phyloP scores from a whole-genome alignment of 73 alveolate species.

The Symbiodinium natans region DNA sequence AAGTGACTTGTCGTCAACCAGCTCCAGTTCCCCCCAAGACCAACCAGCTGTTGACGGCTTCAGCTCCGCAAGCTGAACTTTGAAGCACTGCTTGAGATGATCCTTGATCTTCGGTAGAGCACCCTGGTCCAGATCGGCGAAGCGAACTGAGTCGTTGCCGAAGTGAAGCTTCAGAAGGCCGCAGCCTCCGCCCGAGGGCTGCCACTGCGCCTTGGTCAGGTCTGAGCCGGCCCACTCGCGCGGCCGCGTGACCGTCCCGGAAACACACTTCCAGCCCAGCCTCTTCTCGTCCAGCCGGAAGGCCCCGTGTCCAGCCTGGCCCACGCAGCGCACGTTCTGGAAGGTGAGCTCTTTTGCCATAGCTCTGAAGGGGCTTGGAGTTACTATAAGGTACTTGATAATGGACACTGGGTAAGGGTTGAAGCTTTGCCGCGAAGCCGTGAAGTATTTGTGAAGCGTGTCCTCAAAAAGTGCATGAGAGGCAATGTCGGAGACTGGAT shows the following conservation, averaged over 20 bases:
- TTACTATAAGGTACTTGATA: too few relatives aligned
- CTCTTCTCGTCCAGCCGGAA: background rate
- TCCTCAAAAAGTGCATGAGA: too few relatives aligned
- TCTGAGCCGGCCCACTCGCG: background rate
- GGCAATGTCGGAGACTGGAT: too few relatives aligned
- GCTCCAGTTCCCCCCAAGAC: constrained; percentile 50
- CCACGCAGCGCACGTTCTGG: background rate
- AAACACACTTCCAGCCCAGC: background rate
- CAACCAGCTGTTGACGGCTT: background rate
- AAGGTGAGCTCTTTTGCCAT: background rate
- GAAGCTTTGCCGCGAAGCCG: too few relatives aligned
- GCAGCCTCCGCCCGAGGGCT: background rate
- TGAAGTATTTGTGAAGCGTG: too few relatives aligned
- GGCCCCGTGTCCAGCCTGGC: background rate
- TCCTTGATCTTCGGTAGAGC: background rate
- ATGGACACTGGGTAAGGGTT: too few relatives aligned
- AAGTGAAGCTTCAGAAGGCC: background rate
- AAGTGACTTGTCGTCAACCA: background rate
- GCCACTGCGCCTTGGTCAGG: background rate
- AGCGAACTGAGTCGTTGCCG: background rate
- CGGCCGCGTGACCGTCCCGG: background rate
- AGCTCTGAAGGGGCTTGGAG: too few relatives aligned
- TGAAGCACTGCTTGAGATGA: constrained; percentile 27
- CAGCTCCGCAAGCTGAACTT: constrained; percentile 33
- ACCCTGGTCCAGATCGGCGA: background rate